Percentiles rank a stretch among this genome's conserved stretches.
These are phyloP conservation scores for Sugiyamaella marilandica DNA, from an alignment of 805 yeast genomes.

Conservation along the genomic window DNA sequence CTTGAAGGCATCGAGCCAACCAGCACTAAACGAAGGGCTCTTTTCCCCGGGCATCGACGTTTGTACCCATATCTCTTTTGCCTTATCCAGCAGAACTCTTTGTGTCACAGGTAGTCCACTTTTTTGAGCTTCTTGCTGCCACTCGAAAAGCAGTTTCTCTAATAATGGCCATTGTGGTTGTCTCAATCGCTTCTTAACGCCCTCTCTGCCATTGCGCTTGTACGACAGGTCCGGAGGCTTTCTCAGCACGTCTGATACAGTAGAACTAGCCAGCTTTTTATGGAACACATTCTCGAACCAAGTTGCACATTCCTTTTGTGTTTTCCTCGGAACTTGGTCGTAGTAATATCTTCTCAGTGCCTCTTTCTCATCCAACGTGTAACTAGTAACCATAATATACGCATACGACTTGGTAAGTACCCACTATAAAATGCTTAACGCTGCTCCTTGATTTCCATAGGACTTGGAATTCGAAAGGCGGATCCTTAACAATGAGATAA, in stretches of 20 bases:
- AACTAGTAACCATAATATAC: neutral
- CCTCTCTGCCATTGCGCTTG: neutral
- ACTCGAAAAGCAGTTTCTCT: neutral
- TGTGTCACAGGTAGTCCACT: neutral
- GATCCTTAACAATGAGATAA: too few relatives aligned
- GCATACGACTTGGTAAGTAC: neutral
- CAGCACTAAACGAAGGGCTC: neutral
- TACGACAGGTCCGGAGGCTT: neutral
- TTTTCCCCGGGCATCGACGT: neutral
- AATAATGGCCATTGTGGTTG: neutral
- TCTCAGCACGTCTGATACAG: neutral
- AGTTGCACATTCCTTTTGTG: neutral
- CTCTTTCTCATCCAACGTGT: slow-evolving; percentile 1
- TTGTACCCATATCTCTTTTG: neutral
- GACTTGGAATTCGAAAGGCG: too few relatives aligned
- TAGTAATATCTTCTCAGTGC: neutral
- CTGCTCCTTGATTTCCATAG: too few relatives aligned
- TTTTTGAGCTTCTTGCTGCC: neutral
- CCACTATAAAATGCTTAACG: too few relatives aligned
- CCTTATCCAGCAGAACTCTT: neutral
- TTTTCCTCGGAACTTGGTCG: neutral
- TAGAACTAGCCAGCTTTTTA: neutral
- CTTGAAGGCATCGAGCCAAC: slow-evolving; percentile 1
- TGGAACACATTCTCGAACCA: neutral
- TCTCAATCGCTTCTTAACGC: neutral